A percentile compares a stretch with the other conserved stretches of the same genome.
phyloP scores from a whole-genome alignment of 305 asterid species.

The Fraxinus latifolia region DNA sequence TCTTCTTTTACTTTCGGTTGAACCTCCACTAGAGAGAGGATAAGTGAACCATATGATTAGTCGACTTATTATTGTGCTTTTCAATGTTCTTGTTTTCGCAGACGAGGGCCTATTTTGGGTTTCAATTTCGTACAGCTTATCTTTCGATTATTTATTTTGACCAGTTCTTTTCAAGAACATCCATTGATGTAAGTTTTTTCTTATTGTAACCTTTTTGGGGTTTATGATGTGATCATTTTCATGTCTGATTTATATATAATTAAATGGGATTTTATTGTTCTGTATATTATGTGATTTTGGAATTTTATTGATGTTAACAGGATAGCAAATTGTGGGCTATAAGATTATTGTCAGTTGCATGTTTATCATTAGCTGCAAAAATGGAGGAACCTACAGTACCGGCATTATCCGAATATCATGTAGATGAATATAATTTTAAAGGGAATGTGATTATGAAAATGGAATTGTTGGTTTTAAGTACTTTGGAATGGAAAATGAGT shows the following conservation, averaged over 20 bases:
- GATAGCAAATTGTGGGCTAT: constrained; percentile 44
- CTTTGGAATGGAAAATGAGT: constrained; percentile 53
- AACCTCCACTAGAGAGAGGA: not conserved
- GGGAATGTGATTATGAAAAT: constrained; percentile 37
- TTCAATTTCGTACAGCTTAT: constrained; percentile 45
- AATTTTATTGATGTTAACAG: constrained; percentile 28
- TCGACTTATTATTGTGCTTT: not conserved
- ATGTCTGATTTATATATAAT: not conserved
- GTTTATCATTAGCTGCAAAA: constrained; percentile 57
- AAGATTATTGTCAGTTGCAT: constrained; percentile 50
- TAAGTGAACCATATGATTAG: not conserved
- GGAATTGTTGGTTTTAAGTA: constrained; percentile 44
- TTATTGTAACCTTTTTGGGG: not conserved
- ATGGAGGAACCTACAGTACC: constrained; percentile 52
- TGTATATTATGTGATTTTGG: not conserved
- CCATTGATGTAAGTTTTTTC: constrained; percentile 37
- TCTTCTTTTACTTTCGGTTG: not conserved
- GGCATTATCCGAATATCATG: constrained; percentile 36
- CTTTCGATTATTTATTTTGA: constrained; percentile 49
- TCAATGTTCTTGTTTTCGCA: constrained; percentile 19
- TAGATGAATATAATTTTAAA: constrained; percentile 37
- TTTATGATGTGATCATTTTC: not conserved
- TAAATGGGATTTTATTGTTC: not conserved
- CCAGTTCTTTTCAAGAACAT: constrained; percentile 39
- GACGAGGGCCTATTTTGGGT: constrained; percentile 44